Evolutionary conservation across 371 early-diverging fungal genomes (phyloP), one percentile per base, ranked within the genome.

Genomic region (Aphelidium insulamus): DNA sequence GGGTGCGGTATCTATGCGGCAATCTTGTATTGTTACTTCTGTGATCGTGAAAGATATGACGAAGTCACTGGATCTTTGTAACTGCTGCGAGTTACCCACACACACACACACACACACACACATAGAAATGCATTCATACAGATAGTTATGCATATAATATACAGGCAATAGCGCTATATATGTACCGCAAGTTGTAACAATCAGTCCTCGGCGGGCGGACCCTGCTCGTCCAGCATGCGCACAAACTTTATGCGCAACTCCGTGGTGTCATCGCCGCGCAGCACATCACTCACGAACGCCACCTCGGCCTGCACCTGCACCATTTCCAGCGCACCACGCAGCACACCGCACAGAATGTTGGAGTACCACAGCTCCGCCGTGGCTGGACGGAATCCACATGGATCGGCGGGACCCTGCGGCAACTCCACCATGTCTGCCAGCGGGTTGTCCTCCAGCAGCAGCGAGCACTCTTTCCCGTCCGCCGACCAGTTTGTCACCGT

Each of bases 301-400:
- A 65, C 61, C 37, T 87, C 84, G 5, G 84, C 79, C 45, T 87
- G 85, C 74, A 95, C 67, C 50, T 84, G 80, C 15, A 82, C 85
- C 87, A 92, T 90, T 43, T 95, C 94, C 35, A 94, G 54, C 4
- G 87, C 79, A 9, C 92, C 97, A 5, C 91, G 67, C 32, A 94
- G 44, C 9, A 94, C 81, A 4, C 94, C 97, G 44, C 85, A 83
- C 30, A 87, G 62, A 20, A 91, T 68, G 42, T 95, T 94, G 11
- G 86, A 84, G 49, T 87, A 95, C 84, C 84, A 91, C 39, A 95
- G 56, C 18, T 77, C 84, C 11, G 68, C 74, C n/a, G n/a, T n/a
- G n/a, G n/a, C 29, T 63, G 52, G n/a, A 70, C 43, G 0, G 80
- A 79, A 30, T 60, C 60, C 41, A 80, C 80, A 15, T 62, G 62